phyloP scores from a whole-genome alignment of 2,329 filamentous ascomycete genomes.

The Sclerotinia glacialis region DNA sequence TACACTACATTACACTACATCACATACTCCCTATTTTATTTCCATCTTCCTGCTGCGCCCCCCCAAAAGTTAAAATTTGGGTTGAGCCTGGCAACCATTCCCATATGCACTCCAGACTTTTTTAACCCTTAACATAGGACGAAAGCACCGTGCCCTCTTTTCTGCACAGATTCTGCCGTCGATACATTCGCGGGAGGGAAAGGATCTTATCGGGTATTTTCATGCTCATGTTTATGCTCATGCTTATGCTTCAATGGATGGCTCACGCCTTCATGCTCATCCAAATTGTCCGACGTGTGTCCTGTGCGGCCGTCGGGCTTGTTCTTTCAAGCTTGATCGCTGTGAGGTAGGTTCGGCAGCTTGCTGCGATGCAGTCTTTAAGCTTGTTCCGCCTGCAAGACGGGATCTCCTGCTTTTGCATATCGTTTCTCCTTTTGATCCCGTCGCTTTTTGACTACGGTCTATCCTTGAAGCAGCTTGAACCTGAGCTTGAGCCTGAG shows the following conservation, averaged over 20 bases:
- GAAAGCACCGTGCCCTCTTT: not conserved
- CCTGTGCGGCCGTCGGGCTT: conserved; percentile 12
- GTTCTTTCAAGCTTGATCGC: conserved; percentile 20
- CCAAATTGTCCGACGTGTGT: conserved; percentile 18
- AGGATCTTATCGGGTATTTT: not conserved
- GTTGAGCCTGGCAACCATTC: not conserved
- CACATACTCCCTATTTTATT: not conserved
- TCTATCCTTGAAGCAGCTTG: not conserved
- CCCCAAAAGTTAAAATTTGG: conserved; percentile 4
- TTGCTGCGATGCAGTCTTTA: conserved; percentile 18
- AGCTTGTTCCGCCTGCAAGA: conserved; percentile 18
- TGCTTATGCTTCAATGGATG: conserved; percentile 1
- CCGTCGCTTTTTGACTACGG: not conserved
- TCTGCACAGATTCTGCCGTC: conserved; percentile 1
- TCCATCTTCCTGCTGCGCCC: not conserved
- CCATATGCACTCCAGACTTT: conserved; percentile 18
- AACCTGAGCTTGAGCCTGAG: not conserved
- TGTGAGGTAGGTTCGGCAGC: not conserved
- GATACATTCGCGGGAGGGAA: not conserved
- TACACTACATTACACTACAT: not conserved
- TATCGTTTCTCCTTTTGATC: conserved; percentile 13
- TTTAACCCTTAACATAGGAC: not conserved
- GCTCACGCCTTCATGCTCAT: not conserved
- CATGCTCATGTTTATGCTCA: not conserved
- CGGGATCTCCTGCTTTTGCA: conserved; percentile 23